Conservation (phyloP, 495 filamentous ascomycete genomes). For the Annulohypoxylon bovei region DNA sequence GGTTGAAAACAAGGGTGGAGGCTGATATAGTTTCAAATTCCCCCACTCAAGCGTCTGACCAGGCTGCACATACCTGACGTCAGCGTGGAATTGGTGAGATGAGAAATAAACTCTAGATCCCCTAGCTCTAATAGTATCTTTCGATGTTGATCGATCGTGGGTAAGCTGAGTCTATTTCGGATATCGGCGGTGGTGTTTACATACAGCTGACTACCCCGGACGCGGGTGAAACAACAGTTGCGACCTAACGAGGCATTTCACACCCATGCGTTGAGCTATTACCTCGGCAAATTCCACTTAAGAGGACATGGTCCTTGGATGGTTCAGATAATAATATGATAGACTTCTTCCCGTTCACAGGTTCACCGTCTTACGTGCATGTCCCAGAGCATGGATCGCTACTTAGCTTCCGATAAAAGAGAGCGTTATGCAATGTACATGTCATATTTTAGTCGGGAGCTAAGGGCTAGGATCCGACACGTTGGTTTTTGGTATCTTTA, state of each 20-base stretch:
- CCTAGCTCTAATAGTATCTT: slow-evolving; percentile 5
- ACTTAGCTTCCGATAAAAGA: slow-evolving; percentile 24
- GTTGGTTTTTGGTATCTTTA: not conserved
- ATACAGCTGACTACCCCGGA: slow-evolving; percentile 27
- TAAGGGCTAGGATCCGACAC: not conserved
- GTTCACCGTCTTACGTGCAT: slow-evolving; percentile 15
- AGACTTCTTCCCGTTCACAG: slow-evolving; percentile 1
- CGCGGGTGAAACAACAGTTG: slow-evolving; percentile 32
- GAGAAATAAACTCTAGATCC: not conserved
- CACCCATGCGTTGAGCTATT: not conserved
- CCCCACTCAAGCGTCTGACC: slow-evolving; percentile 8
- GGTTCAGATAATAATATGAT: slow-evolving; percentile 3
- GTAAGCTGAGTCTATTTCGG: slow-evolving; percentile 19
- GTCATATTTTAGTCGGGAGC: slow-evolving; percentile 8
- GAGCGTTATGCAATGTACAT: slow-evolving; percentile 7
- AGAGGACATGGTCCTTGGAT: not conserved
- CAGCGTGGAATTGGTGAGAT: slow-evolving; percentile 20
- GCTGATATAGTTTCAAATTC: slow-evolving; percentile 20
- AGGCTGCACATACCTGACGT: slow-evolving; percentile 4
- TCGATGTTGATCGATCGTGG: slow-evolving; percentile 13
- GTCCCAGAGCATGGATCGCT: slow-evolving; percentile 7
- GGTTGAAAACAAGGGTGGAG: slow-evolving; percentile 4
- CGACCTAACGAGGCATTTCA: slow-evolving; percentile 39
- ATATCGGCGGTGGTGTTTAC: slow-evolving; percentile 15
- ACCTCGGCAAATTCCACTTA: not conserved